Evolutionary conservation across 768 basidiomycete species (phyloP).

Genomic region (Boletus vermiculosoides): DNA sequence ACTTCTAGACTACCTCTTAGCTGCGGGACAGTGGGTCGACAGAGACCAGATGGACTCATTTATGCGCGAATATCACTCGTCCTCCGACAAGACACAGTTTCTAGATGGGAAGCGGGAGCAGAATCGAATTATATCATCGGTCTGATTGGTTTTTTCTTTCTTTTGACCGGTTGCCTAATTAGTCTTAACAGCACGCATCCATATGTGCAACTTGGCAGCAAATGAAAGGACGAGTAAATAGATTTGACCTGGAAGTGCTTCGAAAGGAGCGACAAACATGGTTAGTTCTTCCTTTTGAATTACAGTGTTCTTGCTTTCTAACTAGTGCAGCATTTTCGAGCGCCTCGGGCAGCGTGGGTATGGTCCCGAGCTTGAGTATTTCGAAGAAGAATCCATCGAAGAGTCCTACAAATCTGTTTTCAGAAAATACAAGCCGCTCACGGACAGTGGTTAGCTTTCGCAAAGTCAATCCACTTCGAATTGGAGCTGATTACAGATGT

Average conservation of each 20-base stretch:
- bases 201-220: slow-evolving; percentile 10
- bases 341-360: slow-evolving; percentile 15
- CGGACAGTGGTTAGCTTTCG: slow-evolving; percentile 8
- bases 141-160: not conserved
- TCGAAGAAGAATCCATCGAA: not conserved
- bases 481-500: not conserved
- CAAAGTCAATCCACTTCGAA: too few relatives aligned
- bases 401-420: slow-evolving; percentile 5
- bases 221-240: slow-evolving; percentile 8
- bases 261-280: slow-evolving; percentile 9
- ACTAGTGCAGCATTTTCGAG: slow-evolving; percentile 17
- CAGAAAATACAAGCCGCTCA: slow-evolving; percentile 13
- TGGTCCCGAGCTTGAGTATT: slow-evolving; percentile 9
- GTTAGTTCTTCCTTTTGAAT: not conserved
- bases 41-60: slow-evolving; percentile 10
- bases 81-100: slow-evolving; percentile 6
- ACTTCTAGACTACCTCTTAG: not conserved
- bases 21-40: slow-evolving; percentile 7
- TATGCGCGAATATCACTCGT: not conserved
- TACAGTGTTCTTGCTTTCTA: not conserved
- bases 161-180: not conserved
- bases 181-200: slow-evolving; percentile 8
- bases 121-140: not conserved
- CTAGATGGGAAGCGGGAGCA: not conserved
- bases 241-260: slow-evolving; percentile 10